Evolutionary conservation across 2,329 filamentous ascomycete species (phyloP), one percentile per base, ranked within the genome.

Genomic region (Hymenoscyphus albidus): DNA sequence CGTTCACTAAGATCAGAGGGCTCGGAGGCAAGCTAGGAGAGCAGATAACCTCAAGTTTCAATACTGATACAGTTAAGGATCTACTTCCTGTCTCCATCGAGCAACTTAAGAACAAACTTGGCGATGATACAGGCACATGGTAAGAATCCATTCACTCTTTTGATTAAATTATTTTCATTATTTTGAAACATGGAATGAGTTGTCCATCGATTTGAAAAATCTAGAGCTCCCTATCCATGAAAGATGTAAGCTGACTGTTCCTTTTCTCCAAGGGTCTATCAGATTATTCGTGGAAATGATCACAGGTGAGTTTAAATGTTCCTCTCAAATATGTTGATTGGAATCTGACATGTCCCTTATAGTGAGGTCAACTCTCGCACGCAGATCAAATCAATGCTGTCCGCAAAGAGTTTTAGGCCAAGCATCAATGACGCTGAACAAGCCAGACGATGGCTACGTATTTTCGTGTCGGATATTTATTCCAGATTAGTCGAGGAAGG

Each of bases 311-410:
- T 65, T 58, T 5, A 14, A n/a, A 16, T 27, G 40, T 51, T 51
- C 32, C 39, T 27, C 22, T 14, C 39, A 32, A 39, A 31, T 10
- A 27, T 7, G 12, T 51, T 58, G 16, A 57, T 16, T 51, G 7
- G 35, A 5, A 10, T 27, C 35, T 35, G 9, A 35, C 35, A 35
- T 35, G 35, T 35, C 9, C 22, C 13, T 13, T n/a, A 66, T 59
- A 95, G 90, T 71, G 93, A 97, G 76, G 92, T 99, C 69, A 97
- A 92, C 73, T 85, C 92, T 35, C 84, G 94, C 61, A 97, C 93
- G 1, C 91, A 95, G 73, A 97, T 97, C 80, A 97, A 98, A 76
- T 95, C 91, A 16, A 98, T 99, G 93, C 82, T 98, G 14, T 97
- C 93, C 1, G 93, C 95, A 22, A 99, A 99, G 75, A 96, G 93